Conservation (phyloP, 2,329 filamentous ascomycete species). For the Cercospora sp. region DNA sequence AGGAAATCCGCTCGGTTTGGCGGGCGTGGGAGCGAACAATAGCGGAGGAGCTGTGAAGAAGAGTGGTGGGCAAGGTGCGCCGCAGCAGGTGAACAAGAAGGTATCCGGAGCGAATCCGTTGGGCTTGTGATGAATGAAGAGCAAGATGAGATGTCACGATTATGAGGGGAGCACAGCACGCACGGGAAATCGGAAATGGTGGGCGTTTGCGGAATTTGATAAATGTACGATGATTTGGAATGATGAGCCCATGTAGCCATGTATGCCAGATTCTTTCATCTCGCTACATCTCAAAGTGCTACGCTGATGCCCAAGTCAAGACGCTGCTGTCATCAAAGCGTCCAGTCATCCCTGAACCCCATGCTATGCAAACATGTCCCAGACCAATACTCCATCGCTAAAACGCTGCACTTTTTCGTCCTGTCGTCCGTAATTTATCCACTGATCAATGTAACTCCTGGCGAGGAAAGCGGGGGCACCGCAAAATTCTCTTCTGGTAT, state of each 20-base stretch:
- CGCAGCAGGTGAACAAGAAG: conserved; percentile 28
- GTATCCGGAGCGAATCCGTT: conserved; percentile 46
- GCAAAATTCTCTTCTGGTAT: conserved; percentile 29
- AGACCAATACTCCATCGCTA: conserved; percentile 20
- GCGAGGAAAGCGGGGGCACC: conserved; percentile 18
- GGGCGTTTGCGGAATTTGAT: not conserved
- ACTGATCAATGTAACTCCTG: conserved; percentile 21
- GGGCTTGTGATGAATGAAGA: conserved; percentile 38
- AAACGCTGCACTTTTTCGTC: conserved; percentile 20
- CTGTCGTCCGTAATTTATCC: conserved; percentile 21
- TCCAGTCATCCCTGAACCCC: conserved; percentile 27
- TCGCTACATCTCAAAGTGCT: not conserved
- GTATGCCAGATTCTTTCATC: not conserved
- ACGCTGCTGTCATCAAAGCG: conserved; percentile 22
- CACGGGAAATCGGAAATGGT: not conserved
- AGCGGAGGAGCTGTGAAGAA: conserved; percentile 30
- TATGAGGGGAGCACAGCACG: not conserved
- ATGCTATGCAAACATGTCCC: conserved; percentile 20
- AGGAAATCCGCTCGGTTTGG: conserved; percentile 50
- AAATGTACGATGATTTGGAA: not conserved
- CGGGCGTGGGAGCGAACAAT: conserved; percentile 29
- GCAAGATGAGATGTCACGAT: not conserved
- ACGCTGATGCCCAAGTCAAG: conserved; percentile 30
- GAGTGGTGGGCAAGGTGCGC: conserved; percentile 19
- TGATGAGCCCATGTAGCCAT: not conserved